A percentile compares a stretch with the other conserved stretches of the same genome.
phyloP scores from a whole-genome alignment of 495 filamentous ascomycete genomes.

The Penicillium subrubescens region DNA sequence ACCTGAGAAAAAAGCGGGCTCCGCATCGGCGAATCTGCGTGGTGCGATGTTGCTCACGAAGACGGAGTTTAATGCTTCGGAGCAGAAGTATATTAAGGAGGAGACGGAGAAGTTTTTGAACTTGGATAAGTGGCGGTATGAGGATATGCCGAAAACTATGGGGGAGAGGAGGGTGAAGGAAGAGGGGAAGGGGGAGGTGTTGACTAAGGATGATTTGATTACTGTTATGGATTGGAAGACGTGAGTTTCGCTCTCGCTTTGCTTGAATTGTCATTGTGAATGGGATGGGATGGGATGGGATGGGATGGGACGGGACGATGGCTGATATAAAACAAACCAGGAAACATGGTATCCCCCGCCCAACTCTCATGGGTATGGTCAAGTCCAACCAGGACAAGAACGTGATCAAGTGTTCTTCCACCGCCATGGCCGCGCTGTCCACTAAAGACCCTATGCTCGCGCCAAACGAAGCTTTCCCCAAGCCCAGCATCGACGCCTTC shows the following conservation, averaged over 20 bases:
- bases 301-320: too few species aligned
- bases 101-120: conserved; percentile 27
- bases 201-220: conserved; percentile 38
- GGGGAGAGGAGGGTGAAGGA: conserved; percentile 11
- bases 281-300: conserved; percentile 7
- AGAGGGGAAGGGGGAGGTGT: background rate
- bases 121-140: conserved; percentile 43
- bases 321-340: conserved; percentile 21
- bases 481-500: conserved; percentile 48
- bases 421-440: conserved; percentile 45
- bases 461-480: conserved; percentile 37
- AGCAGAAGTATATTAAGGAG: conserved; percentile 20
- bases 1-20: conserved; percentile 2
- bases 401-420: conserved; percentile 45
- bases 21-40: background rate
- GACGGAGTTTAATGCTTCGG: conserved; percentile 8
- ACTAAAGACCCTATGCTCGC: conserved; percentile 8
- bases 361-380: conserved; percentile 65
- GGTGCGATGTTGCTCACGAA: conserved; percentile 9
- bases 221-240: conserved; percentile 75
- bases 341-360: conserved; percentile 70
- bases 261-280: background rate
- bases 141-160: conserved; percentile 25
- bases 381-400: conserved; percentile 55
- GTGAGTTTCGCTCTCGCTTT: conserved; percentile 47